Base-by-base conservation (phyloP, 2,329 filamentous ascomycete genomes). In the Fusarium sacchari region DNA sequence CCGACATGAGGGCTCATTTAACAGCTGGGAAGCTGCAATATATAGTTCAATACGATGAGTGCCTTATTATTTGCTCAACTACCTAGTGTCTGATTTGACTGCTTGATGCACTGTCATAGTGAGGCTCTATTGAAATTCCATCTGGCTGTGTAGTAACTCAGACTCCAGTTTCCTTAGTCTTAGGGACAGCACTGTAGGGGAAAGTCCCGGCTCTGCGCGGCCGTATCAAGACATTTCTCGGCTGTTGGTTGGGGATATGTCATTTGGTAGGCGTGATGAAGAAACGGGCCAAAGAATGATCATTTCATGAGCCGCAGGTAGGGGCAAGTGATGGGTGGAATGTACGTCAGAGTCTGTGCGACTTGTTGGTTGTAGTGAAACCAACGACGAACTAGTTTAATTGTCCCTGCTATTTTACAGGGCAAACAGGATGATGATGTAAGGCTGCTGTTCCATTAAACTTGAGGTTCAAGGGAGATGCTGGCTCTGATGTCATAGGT, bases 401-500 rank as follows among this genome's bases (percentile, higher is more conserved):
- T 49, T 36, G 30, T 10, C 40, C 22, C 30, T 42, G 34, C 24
- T 36, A 28, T 36, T 55, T 52, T 56, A 10, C 44, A 22, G 20
- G 39, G 18, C 30, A 17, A 42, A 40, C 18, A 40, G 5, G 10
- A 57, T 57, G 55, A 47, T 3, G 32, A 52, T 44, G 22, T 39
- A 17, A 44, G 40, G 30, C 20, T 9, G 34, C 28, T 34, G 17
- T 46, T 62, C 47, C 32, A 46, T 34, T 37, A 22, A 58, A 55
- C 58, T n/a, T 42, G 58, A 52, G 18, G 34, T 59, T 40, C 52
- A 63, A 47, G 60, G 18, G 37, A 63, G n/a, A 63, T 47, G 53
- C 34, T 42, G 20, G 53, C 36, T 60, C 34, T 63, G 42, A 63
- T 63, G 60, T 63, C 60, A 60, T 63, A 47, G 42, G 52, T 43